Evolutionary conservation across 2,329 filamentous ascomycete genomes (phyloP).

Genomic region (Zelopaecilomyces penicillatus): DNA sequence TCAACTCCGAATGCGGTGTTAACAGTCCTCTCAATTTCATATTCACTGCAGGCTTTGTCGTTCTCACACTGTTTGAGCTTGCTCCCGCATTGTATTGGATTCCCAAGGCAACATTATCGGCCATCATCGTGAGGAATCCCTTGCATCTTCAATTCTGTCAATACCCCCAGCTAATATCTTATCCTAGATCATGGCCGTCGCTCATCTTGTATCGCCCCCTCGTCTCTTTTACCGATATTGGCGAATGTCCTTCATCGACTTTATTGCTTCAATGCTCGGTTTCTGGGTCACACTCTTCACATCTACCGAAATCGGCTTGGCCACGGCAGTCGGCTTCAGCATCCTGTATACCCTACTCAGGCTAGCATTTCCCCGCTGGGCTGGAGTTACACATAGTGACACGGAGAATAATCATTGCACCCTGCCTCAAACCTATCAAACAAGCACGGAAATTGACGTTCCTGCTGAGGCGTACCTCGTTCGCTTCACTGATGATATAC

Average conservation of each 20-base stretch:
- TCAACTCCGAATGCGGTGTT: constrained; percentile 57
- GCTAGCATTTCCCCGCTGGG: constrained; percentile 43
- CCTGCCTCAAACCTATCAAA: constrained; percentile 12
- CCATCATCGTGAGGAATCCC: constrained; percentile 44
- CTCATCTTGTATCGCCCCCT: constrained; percentile 51
- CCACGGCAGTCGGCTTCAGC: constrained; percentile 52
- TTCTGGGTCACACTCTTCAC: constrained; percentile 58
- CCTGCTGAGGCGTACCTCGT: constrained; percentile 47
- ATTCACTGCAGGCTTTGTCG: constrained; percentile 52
- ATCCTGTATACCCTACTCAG: constrained; percentile 52
- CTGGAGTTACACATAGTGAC: constrained; percentile 20
- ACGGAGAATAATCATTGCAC: constrained; percentile 22
- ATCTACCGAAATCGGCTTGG: constrained; percentile 52
- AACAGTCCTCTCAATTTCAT: constrained; percentile 52
- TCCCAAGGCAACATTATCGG: constrained; percentile 56
- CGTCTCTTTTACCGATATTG: constrained; percentile 55
- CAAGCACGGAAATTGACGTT: constrained; percentile 18
- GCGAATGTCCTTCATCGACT: constrained; percentile 56
- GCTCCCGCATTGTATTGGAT: constrained; percentile 57
- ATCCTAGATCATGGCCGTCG: constrained; percentile 49
- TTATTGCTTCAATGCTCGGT: constrained; percentile 53
- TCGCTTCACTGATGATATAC: constrained; percentile 46
- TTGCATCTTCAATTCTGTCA: background rate
- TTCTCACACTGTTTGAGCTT: constrained; percentile 54
- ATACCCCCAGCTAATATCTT: background rate